Evolutionary conservation across 306 rosid species (phyloP), one percentile per base, ranked within the genome.

Genomic region (Begonia masoniana): DNA sequence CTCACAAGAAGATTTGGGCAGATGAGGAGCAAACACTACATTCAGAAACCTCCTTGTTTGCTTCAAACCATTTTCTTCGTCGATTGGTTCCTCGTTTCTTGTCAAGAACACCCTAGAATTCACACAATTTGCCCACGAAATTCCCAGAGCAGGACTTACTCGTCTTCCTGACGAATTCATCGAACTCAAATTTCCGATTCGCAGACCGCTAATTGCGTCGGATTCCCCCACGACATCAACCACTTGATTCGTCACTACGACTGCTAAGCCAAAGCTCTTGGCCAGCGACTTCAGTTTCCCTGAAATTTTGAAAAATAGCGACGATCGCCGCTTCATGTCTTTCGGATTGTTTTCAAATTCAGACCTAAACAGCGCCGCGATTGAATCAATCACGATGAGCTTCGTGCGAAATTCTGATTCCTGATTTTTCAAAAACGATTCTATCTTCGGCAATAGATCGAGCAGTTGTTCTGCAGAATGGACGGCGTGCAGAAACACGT

Each of bases 91-190:
- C 24, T 75, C 80, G 42, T 75, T 54, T 52, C 78, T 73, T 4
- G 85, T 76, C 62, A 89, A 67, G 54, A 89, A 85, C 49, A 89
- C 13, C 69, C 97, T 85, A 13, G 97, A 72, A 61, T 85, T 89
- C 48, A 85, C 83, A 11, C 97, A 89, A n/a, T 80, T 73, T 0
- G 97, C 76, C 97, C 97, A 89, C 1, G 83, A 76, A 10, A 85
- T n/a, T 43, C 97, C 95, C 47, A 89, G 45, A 0, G 97, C 97
- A 0, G 97, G 82, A 51, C 83, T 74, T 17, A 89, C 89, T 54
- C 76, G 62, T 58, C 97, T 74, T 1, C 80, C 91, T 0, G 88
- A 89, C 0, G 95, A 80, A 54, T 45, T 50, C 69, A 82, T 10
- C 16, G 45, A 50, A 11, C 58, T 45, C 66, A 82, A 65, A 39